Evolutionary conservation across 2,329 filamentous ascomycete genomes (phyloP), one percentile per base, ranked within the genome.

Genomic region (Anthostomella pinea): DNA sequence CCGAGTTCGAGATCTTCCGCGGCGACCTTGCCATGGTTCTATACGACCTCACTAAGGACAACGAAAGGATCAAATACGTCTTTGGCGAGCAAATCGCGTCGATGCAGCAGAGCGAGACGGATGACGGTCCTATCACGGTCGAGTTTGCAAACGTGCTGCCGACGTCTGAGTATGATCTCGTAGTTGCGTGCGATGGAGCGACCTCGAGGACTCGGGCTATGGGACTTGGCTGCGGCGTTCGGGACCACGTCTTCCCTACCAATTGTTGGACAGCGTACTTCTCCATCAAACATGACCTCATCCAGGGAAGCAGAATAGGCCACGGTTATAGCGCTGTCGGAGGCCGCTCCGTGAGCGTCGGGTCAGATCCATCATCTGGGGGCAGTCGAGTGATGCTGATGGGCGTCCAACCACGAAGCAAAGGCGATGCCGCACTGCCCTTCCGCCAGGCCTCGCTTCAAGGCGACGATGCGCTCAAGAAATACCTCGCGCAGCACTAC

Each of bases 141-240:
- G 58, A 66, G 19, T 70, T 72, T 41, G 45, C 55, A 10, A 67
- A 66, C 26, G 57, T 62, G 17, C 43, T 51, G 3, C 58, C 58
- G 6, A 43, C 58, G 5, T 32, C 59, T 4, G 48, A 62, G n/a
- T 73, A 59, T 42, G 70, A 73, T 37, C 62, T 75, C 3, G 63
- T 75, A 11, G 65, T 75, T 9, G 70, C 66, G 15, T 67, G 64
- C 36, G 71, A 75, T 40, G 71, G 71, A 2, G 53, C 67, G 8
- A 67, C 60, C 2, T 75, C 71, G 3, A 56, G 63, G 25, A 73
- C 68, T 17, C 60, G 71, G 28, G 65, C 67, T 2, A 58, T 73
- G 7, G 67, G 63, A 10, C 53, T 72, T 8, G 58, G 53, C 10
- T 65, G 64, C 33, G 57, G 57, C 23, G 54, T 63, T 1, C 58